Evolutionary conservation across 371 early-diverging fungal genomes (phyloP), one percentile per base, ranked within the genome.

Genomic region (Batrachochytrium dendrobatidis): DNA sequence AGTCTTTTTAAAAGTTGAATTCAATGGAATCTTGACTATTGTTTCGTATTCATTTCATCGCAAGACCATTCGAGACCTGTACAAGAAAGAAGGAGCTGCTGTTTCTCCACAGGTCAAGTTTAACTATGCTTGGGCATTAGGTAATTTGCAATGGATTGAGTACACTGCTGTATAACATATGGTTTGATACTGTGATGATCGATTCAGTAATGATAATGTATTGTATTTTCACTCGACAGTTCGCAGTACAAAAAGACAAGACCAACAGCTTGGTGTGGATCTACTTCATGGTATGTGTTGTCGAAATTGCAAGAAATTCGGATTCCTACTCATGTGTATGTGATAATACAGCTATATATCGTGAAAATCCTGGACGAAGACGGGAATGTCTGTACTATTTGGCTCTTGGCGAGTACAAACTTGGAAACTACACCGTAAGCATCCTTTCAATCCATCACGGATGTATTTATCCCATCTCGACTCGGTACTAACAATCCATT

Each of bases 371-470:
- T 6, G 84, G 87, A 62, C 82, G 97, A 59, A 81, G 89, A 59
- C 83, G 95, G 46, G 97, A 96, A 71, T 96, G 95, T 61, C 76
- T 93, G 31, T 96, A 93, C 71, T 96, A 92, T 63, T 70, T 96
- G 33, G 89, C 93, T 1, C 70, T 96, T 31, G 97, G 94, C 4
- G 81, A 92, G 64, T 93, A 84, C 78, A 90, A 90, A 68, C 77
- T 92, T 54, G 88, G 88, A 18, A 86, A 89, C 65, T 96, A 90
- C 65, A 69, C 73, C 35, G 75, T 63, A 58, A 17, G 59, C 32
- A 18, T 4, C 5, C 15, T 39, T 39, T 39, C 39, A 39, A 39
- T n/a, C 15, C n/a, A n/a, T 12, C 39, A n/a, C 39, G 12, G 39
- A 15, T 39, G 15, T 39, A n/a, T n/a, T n/a, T n/a, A n/a, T n/a